A percentile compares a stretch with the other conserved stretches of the same genome.
These are phyloP conservation scores for Suillus discolor DNA, from an alignment of 768 basidiomycete genomes.

Conservation along the genomic window DNA sequence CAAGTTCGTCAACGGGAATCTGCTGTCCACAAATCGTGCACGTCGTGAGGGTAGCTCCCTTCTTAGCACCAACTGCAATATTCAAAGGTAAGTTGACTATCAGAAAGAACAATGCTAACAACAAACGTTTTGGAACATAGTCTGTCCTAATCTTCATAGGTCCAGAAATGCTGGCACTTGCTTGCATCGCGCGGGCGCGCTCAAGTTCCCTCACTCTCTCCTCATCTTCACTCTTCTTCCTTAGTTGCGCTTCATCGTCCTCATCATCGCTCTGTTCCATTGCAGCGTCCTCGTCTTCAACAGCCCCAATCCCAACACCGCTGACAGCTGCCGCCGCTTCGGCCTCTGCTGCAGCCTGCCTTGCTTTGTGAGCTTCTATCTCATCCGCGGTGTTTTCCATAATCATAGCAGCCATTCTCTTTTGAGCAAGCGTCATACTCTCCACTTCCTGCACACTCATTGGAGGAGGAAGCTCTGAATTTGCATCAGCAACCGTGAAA, in stretches of 20 bases:
- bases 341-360: conserved; percentile 83
- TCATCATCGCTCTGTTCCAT: conserved; percentile 87
- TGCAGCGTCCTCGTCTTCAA: conserved; percentile 59
- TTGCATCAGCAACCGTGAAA: conserved; percentile 91
- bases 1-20: conserved; percentile 92
- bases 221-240: conserved; percentile 65
- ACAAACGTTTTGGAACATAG: conserved; percentile 90
- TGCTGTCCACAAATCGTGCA: conserved; percentile 96
- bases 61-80: conserved; percentile 61
- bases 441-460: conserved; percentile 95
- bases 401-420: conserved; percentile 97
- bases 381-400: conserved; percentile 94
- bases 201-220: conserved; percentile 72
- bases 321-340: conserved; percentile 83
- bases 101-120: neutral
- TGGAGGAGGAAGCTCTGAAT: conserved; percentile 91
- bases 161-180: conserved; percentile 72
- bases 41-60: conserved; percentile 71
- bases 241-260: conserved; percentile 65
- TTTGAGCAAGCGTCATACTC: conserved; percentile 96
- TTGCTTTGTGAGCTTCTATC: conserved; percentile 78
- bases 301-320: conserved; percentile 49
- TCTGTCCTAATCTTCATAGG: conserved; percentile 96
- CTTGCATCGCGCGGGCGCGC: conserved; percentile 79
- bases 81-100: conserved; percentile 10